A percentile compares a stretch with the other conserved stretches of the same genome.
Conservation (phyloP, 495 filamentous ascomycete genomes). For the Xylaria acuta region DNA sequence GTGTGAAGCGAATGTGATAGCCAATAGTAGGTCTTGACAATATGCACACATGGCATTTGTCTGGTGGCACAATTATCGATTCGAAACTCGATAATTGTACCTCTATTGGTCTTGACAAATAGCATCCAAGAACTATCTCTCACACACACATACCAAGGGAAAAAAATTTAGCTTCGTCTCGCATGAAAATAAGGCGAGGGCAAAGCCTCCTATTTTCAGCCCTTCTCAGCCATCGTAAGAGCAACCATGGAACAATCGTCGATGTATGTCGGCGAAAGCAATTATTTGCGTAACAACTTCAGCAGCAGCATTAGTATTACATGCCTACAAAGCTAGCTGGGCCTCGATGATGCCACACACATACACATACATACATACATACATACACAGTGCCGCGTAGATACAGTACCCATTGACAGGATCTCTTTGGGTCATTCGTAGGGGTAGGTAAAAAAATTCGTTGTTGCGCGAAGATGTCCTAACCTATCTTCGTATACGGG, state of each 20-base stretch:
- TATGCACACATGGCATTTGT: conserved; percentile 8
- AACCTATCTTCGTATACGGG: not conserved
- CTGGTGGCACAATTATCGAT: conserved; percentile 2
- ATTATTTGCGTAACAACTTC: not conserved
- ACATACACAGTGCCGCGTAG: not conserved
- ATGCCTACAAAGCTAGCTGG: not conserved
- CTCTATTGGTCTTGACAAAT: not conserved
- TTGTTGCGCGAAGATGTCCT: not conserved
- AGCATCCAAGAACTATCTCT: not conserved
- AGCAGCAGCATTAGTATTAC: not conserved
- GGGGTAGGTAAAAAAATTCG: not conserved
- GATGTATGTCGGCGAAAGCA: not conserved
- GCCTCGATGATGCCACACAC: not conserved
- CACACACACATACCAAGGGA: not conserved
- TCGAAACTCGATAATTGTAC: not conserved
- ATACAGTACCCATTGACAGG: not conserved
- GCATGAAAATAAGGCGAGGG: not conserved
- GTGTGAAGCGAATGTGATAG: not conserved
- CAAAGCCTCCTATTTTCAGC: conserved; percentile 2
- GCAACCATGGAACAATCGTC: not conserved
- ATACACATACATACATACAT: not conserved
- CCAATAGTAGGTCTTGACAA: conserved; percentile 2
- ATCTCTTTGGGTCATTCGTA: not conserved
- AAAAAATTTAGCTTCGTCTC: not conserved
- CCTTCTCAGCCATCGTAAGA: conserved; percentile 11